Evolutionary conservation across 2,329 filamentous ascomycete species (phyloP), one percentile per base, ranked within the genome.

Genomic region (Mollisiaceae sp.): DNA sequence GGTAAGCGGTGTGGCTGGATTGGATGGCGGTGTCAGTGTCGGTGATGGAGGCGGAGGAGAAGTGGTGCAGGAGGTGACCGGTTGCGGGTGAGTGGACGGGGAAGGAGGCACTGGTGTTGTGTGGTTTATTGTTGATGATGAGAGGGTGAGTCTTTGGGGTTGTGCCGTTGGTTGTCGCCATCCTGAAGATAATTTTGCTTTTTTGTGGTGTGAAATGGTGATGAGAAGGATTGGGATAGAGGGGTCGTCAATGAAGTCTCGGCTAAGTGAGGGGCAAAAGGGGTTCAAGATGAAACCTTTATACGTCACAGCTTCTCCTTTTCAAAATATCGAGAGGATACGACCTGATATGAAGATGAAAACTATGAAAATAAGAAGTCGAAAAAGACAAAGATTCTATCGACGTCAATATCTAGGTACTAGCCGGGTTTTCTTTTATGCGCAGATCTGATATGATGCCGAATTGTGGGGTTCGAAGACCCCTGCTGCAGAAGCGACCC

Each of bases 1-100:
- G 84, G 77, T 92, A 89, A 0, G 92, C 91, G 15, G 82, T 80
- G n/a, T 87, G 81, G 0, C 91, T 91, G 6, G 82, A 78, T 32
- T 77, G 71, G 61, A 82, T 77, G 11, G 88, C 84, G 11, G 80
- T 78, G 20, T 84, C 78, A 35, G 89, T 89, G 68, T 86, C 81
- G 2, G 80, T 77, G 56, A 85, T 85, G 43, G 83, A 79, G 2
- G 87, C 86, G 39, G 85, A 86, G 39, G 83, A 82, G 64, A 85
- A 86, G 64, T 83, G 81, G 68, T 85, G 80, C 73, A 88, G 81
- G 45, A 87, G 75, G 15, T 84, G 73, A 27, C 75, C 86, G 71
- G 77, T 86, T 72, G 58, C 74, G 2, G 90, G 90, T 59, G 82
- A 86, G 68, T 81, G 78, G 41, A 92, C 84, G 59, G 83, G 76